Conservation (phyloP, 495 filamentous ascomycete species). For the Penicillium dipodomyicola region DNA sequence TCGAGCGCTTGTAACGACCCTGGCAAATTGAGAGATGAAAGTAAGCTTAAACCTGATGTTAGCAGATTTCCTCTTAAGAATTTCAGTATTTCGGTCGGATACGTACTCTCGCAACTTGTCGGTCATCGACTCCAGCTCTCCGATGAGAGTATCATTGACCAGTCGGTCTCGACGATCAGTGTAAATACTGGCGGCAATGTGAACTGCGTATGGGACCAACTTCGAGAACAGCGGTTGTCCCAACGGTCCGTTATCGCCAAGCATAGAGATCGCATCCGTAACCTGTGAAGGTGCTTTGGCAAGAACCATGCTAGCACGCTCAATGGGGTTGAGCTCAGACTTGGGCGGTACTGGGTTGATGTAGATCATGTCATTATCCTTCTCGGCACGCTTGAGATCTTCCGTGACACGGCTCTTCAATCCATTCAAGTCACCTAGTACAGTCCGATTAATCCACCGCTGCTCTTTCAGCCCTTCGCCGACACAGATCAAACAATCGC, state of each 20-base stretch:
- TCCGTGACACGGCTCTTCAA: constrained; percentile 80
- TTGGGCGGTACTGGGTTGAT: constrained; percentile 81
- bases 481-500: constrained; percentile 77
- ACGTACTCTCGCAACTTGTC: constrained; percentile 69
- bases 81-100: neutral
- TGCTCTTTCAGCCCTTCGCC: constrained; percentile 85
- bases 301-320: constrained; percentile 84
- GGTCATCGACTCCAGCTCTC: constrained; percentile 79
- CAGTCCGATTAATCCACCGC: constrained; percentile 78
- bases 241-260: constrained; percentile 75
- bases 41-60: constrained; percentile 41
- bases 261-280: constrained; percentile 70
- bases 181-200: constrained; percentile 92
- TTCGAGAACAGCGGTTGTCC: constrained; percentile 85
- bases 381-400: constrained; percentile 88
- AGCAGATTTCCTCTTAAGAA: constrained; percentile 7
- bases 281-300: constrained; percentile 79
- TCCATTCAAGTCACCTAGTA: constrained; percentile 78
- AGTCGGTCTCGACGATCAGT: constrained; percentile 85
- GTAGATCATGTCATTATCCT: constrained; percentile 95
- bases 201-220: constrained; percentile 92
- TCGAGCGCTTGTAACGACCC: constrained; percentile 93
- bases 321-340: constrained; percentile 79
- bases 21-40: constrained; percentile 83
- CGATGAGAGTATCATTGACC: constrained; percentile 80